phyloP scores from a whole-genome alignment of 345 rosid species.

The Brassica cretica region DNA sequence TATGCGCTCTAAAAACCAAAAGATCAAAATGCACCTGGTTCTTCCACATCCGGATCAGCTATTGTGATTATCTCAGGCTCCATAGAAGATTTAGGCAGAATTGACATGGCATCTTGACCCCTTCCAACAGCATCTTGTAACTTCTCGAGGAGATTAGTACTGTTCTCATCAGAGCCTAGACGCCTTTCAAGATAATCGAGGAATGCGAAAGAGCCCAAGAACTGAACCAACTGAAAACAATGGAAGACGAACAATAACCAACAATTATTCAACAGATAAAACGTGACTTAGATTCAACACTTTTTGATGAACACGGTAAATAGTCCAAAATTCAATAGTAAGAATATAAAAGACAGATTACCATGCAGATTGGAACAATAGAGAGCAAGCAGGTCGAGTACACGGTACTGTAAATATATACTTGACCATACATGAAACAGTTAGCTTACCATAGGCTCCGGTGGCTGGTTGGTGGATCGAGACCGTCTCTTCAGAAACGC shows the following conservation, averaged over 20 bases:
- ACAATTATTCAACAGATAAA: slow-evolving; percentile 11
- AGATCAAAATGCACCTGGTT: slow-evolving; percentile 53
- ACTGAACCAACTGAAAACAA: slow-evolving; percentile 68
- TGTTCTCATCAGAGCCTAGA: slow-evolving; percentile 64
- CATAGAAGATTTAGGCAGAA: slow-evolving; percentile 60
- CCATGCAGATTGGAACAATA: slow-evolving; percentile 4
- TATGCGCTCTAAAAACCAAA: slow-evolving; percentile 22
- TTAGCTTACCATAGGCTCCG: slow-evolving; percentile 81
- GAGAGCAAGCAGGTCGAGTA: slow-evolving; percentile 13
- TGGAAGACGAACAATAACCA: slow-evolving; percentile 11
- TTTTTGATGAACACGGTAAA: slow-evolving; percentile 11
- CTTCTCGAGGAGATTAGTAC: slow-evolving; percentile 82
- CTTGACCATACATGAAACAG: slow-evolving; percentile 18
- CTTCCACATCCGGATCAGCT: slow-evolving; percentile 77
- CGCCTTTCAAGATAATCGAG: slow-evolving; percentile 90
- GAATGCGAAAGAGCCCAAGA: slow-evolving; percentile 85
- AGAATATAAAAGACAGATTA: slow-evolving; percentile 18
- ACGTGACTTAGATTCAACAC: slow-evolving; percentile 6
- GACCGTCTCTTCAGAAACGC: slow-evolving; percentile 93
- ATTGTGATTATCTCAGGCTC: slow-evolving; percentile 92
- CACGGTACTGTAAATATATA: slow-evolving; percentile 21
- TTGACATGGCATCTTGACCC: slow-evolving; percentile 86
- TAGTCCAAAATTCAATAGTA: slow-evolving; percentile 3
- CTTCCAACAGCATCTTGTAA: slow-evolving; percentile 96
- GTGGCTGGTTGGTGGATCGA: slow-evolving; percentile 85